phyloP scores from a whole-genome alignment of 2,329 filamentous ascomycete species.

The Leptographium galeiforme region DNA sequence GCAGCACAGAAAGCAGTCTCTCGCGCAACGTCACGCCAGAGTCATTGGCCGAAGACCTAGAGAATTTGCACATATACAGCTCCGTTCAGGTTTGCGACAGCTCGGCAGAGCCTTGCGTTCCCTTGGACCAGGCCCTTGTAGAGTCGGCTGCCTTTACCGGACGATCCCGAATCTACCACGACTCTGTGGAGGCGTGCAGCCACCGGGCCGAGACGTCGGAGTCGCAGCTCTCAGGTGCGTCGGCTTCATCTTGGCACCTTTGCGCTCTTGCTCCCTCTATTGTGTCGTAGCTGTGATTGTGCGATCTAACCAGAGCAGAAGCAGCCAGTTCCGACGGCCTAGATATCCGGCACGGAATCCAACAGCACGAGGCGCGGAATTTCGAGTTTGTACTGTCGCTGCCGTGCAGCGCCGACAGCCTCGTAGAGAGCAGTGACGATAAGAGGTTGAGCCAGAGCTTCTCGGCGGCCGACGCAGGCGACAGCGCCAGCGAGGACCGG shows the following conservation, averaged over 20 bases:
- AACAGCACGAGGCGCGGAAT: conserved; percentile 31
- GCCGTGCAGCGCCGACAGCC: conserved; percentile 12
- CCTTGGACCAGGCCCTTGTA: not conserved
- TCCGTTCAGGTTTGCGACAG: not conserved
- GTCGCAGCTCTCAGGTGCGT: not conserved
- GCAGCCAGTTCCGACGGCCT: not conserved
- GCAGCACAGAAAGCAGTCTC: not conserved
- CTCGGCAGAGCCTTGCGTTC: not conserved
- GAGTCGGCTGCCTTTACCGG: not conserved
- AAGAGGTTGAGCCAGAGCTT: conserved; percentile 5
- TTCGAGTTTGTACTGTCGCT: conserved; percentile 36
- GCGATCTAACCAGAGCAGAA: not conserved
- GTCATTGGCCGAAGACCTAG: conserved; percentile 19
- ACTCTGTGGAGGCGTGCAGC: not conserved
- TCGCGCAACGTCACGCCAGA: conserved; percentile 11
- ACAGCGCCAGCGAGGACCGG: conserved; percentile 6
- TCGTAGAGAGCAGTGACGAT: not conserved
- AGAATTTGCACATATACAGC: conserved; percentile 19
- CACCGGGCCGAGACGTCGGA: not conserved
- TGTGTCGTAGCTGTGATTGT: not conserved
- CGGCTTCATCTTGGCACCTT: not conserved
- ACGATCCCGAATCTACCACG: not conserved
- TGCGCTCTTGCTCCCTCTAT: too few species aligned
- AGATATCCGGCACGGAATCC: conserved; percentile 3
- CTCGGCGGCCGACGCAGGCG: conserved; percentile 3